phyloP scores from a whole-genome alignment of 176 grass and related monocot species.

The Carex kokanica region DNA sequence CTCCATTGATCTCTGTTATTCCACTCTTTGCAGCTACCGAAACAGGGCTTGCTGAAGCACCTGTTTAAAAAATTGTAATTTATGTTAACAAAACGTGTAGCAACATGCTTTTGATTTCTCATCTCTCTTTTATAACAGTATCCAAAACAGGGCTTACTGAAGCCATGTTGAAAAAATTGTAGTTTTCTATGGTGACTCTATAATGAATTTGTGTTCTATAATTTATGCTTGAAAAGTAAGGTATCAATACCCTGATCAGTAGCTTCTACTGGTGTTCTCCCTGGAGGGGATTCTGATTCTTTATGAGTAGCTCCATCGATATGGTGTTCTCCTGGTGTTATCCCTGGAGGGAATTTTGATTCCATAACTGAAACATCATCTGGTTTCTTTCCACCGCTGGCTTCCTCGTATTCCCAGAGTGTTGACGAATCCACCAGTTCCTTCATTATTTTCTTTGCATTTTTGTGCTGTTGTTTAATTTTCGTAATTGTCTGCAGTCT shows the following conservation, averaged over 20 bases:
- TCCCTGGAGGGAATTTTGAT: too few relatives aligned
- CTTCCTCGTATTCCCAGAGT: not conserved
- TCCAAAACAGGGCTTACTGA: not conserved
- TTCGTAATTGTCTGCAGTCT: not conserved
- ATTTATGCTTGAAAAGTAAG: too few relatives aligned
- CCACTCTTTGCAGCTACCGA: conserved; percentile 25
- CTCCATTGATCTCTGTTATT: too few relatives aligned
- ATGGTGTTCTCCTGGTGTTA: too few relatives aligned
- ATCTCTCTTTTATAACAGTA: not conserved
- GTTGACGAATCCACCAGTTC: not conserved
- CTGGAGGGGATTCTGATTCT: too few relatives aligned
- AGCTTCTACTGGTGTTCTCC: not conserved
- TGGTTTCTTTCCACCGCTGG: not conserved
- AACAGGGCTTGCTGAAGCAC: conserved; percentile 19
- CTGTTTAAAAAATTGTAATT: not conserved
- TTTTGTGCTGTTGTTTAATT: not conserved
- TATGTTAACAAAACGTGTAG: not conserved
- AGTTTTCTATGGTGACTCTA: not conserved
- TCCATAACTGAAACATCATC: too few relatives aligned
- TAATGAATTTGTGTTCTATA: too few relatives aligned
- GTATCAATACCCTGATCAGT: too few relatives aligned
- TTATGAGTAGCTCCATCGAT: too few relatives aligned
- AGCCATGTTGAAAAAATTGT: too few relatives aligned
- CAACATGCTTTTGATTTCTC: not conserved
- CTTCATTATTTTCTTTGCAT: not conserved